Base-by-base conservation (phyloP, 495 filamentous ascomycete species). In the Penicillium mononematosum region DNA sequence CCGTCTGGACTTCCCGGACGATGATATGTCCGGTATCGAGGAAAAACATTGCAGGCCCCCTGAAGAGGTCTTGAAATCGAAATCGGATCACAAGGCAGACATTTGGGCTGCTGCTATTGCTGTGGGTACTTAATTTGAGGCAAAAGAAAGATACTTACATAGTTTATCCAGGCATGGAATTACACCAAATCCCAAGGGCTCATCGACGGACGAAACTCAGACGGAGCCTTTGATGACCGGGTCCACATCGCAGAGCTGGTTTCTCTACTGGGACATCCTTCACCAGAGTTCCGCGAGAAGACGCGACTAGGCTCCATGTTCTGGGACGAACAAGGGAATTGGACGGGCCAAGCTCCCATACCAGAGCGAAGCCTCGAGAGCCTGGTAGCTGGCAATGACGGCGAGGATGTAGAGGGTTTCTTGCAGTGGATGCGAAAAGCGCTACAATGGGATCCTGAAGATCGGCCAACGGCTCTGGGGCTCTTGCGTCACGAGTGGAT, bases 371-470 rank as follows among this genome's bases (percentile, higher is more conserved):
- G 17, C 16, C 19, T 70, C 0, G 64, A 63, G 25, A 54, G 24
- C 0, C 29, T 56, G 8, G 56, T 48, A 25, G 25, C 10, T 9
- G 4, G 31, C 1, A 32, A 58, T 20, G 20, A 63, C 5, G 69
- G 66, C 0, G 61, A 68, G 44, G 62, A 73, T n/a, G 68, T 71
- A 41, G 61, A 68, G 19, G 58, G 58, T 27, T 81, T 80, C 53
- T 51, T 81, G 31, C 22, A 57, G 2, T 71, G 77, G 58, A 62
- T 80, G 41, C 44, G 63, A 20, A 55, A 42, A 51, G 75, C 76
- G 63, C 55, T 83, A 45, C 71, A 73, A 50, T 80, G 78, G 77
- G 59, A 66, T 14, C 77, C 78, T 10, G 58, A 68, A 29, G 63
- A 78, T 14, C 63, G 77, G 8, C 65, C 62, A 38, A 74, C 72